Percentiles rank a stretch among this genome's conserved stretches.
These are phyloP conservation scores for Backusella mclennaniae DNA, from an alignment of 192 early-diverging fungal species.

Conservation along the genomic window DNA sequence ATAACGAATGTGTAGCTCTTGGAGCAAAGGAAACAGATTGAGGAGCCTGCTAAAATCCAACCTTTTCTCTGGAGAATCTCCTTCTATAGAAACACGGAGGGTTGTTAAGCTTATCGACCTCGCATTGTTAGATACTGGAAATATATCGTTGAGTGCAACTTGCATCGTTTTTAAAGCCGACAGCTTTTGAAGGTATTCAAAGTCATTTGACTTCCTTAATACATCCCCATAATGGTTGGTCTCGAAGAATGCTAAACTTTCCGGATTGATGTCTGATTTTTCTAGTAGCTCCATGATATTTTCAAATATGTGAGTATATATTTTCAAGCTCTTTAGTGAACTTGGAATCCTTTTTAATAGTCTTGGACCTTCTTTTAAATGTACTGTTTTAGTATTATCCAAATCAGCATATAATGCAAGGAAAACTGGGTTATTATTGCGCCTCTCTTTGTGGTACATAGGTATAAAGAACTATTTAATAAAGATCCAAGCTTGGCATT, in stretches of 20 bases:
- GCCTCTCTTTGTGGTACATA: not conserved
- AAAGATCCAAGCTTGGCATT: too few species aligned
- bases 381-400: not conserved
- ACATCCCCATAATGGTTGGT: not conserved
- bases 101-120: not conserved
- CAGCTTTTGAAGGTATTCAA: not conserved
- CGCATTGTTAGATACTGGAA: not conserved
- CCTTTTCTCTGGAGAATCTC: not conserved
- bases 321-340: not conserved
- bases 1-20: not conserved
- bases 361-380: not conserved
- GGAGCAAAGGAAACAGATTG: not conserved
- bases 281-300: not conserved
- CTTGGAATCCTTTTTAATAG: not conserved
- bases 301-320: not conserved
- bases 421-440: not conserved
- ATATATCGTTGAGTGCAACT: not conserved
- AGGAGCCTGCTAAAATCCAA: not conserved
- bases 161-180: not conserved
- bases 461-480: not conserved
- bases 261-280: not conserved
- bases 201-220: not conserved
- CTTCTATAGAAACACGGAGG: not conserved
- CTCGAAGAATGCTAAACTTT: not conserved
- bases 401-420: not conserved